Conservation (phyloP, 2,329 filamentous ascomycete genomes). For the Cryphonectria japonica region DNA sequence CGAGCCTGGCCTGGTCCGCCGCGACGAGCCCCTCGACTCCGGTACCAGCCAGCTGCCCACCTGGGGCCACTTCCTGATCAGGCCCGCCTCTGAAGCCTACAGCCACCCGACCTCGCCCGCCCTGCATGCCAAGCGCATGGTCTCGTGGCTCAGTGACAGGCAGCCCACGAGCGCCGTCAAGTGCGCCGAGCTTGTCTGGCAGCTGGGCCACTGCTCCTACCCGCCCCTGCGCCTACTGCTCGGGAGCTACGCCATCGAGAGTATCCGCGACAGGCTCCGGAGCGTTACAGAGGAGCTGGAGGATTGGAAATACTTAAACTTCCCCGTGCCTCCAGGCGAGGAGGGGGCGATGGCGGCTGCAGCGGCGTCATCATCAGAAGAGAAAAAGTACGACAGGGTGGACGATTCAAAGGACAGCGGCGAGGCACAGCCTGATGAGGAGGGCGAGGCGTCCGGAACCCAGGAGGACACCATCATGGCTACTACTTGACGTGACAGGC, state of each 20-base stretch:
- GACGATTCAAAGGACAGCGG: conserved; percentile 39
- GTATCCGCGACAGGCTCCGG: conserved; percentile 84
- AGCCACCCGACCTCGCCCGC: conserved; percentile 77
- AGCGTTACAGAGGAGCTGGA: conserved; percentile 94
- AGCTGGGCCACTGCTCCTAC: conserved; percentile 92
- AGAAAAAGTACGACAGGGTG: conserved; percentile 40
- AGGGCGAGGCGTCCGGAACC: conserved; percentile 19
- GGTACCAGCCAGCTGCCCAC: conserved; percentile 66
- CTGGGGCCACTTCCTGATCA: conserved; percentile 92
- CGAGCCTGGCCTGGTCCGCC: conserved; percentile 83
- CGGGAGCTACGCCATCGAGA: conserved; percentile 94
- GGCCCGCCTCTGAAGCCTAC: conserved; percentile 82
- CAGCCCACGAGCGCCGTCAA: conserved; percentile 93
- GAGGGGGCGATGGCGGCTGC: conserved; percentile 25
- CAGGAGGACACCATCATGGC: conserved; percentile 30
- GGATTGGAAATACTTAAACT: conserved; percentile 88
- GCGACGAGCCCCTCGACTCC: conserved; percentile 72
- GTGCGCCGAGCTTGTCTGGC: conserved; percentile 91
- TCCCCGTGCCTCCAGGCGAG: conserved; percentile 52
- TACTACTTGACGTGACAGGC: neutral
- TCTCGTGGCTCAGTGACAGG: conserved; percentile 91
- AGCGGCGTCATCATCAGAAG: conserved; percentile 32
- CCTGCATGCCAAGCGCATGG: conserved; percentile 84
- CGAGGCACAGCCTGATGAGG: conserved; percentile 31
- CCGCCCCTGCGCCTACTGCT: conserved; percentile 85